phyloP scores from a whole-genome alignment of 2,329 filamentous ascomycete species.

The Colletotrichum karsti region DNA sequence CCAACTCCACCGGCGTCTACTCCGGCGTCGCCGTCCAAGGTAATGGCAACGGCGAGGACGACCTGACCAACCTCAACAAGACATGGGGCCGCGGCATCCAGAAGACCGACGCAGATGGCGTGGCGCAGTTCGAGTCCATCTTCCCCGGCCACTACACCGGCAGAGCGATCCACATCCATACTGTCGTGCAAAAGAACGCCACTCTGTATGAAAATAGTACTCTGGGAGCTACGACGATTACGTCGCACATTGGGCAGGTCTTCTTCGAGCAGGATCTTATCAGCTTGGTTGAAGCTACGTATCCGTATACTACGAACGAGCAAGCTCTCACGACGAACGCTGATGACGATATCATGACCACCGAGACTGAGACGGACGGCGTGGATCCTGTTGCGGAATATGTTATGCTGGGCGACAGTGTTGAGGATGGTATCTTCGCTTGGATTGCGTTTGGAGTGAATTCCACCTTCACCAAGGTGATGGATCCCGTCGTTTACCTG shows the following conservation, averaged over 20 bases:
- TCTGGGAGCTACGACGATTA: conserved; percentile 27
- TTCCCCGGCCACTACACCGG: conserved; percentile 54
- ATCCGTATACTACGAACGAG: conserved; percentile 56
- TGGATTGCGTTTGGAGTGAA: not conserved
- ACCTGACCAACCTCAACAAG: not conserved
- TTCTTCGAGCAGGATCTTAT: not conserved
- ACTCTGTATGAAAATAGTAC: not conserved
- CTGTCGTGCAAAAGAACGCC: conserved; percentile 10
- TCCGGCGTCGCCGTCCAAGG: conserved; percentile 35
- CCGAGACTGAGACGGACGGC: not conserved
- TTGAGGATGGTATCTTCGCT: not conserved
- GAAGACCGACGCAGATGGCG: conserved; percentile 28
- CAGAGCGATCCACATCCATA: conserved; percentile 57
- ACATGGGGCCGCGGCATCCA: not conserved
- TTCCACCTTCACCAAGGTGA: not conserved
- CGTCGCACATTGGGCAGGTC: conserved; percentile 36
- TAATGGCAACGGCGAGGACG: not conserved
- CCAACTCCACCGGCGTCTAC: conserved; percentile 51
- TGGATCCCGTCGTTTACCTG: not conserved
- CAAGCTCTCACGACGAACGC: conserved; percentile 46
- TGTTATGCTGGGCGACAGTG: not conserved
- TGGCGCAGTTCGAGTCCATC: conserved; percentile 48
- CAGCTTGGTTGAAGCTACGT: conserved; percentile 50
- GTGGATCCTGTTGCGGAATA: not conserved
- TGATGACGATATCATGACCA: not conserved